Evolutionary conservation across 179 eudicot genomes (phyloP).

Genomic region (Camellia oleifera): DNA sequence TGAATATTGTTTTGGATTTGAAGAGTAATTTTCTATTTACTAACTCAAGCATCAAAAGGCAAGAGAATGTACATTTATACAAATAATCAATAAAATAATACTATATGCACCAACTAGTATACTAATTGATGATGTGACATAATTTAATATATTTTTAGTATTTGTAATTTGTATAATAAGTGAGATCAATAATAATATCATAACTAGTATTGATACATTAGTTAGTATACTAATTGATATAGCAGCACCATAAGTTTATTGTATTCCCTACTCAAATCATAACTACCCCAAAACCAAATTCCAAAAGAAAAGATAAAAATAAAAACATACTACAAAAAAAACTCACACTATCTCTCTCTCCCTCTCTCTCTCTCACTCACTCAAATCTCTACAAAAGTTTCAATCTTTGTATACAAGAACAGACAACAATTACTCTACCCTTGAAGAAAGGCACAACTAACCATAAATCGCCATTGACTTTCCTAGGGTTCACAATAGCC

Average conservation of each 20-base stretch:
- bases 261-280: not conserved
- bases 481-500: slow-evolving; percentile 61
- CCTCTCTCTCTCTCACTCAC: not conserved
- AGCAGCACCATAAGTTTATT: not conserved
- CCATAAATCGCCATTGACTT: slow-evolving; percentile 16
- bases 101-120: too few species aligned
- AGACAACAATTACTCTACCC: slow-evolving; percentile 56
- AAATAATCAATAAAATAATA: not conserved
- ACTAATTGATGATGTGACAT: too few species aligned
- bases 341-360: not conserved
- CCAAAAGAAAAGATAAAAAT: not conserved
- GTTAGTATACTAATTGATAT: too few species aligned
- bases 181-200: too few species aligned
- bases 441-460: slow-evolving; percentile 39
- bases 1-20: too few species aligned
- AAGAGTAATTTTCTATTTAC: too few species aligned
- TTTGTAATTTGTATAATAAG: too few species aligned
- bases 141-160: too few species aligned
- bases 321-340: not conserved
- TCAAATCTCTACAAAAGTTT: not conserved
- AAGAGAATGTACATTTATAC: not conserved
- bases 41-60: too few species aligned
- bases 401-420: not conserved
- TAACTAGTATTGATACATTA: too few species aligned
- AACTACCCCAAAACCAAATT: not conserved